A percentile compares a stretch with the other conserved stretches of the same genome.
Evolutionary conservation across 1,284 basidiomycete genomes (phyloP).

Genomic region (Trichosporon coremiiforme): DNA sequence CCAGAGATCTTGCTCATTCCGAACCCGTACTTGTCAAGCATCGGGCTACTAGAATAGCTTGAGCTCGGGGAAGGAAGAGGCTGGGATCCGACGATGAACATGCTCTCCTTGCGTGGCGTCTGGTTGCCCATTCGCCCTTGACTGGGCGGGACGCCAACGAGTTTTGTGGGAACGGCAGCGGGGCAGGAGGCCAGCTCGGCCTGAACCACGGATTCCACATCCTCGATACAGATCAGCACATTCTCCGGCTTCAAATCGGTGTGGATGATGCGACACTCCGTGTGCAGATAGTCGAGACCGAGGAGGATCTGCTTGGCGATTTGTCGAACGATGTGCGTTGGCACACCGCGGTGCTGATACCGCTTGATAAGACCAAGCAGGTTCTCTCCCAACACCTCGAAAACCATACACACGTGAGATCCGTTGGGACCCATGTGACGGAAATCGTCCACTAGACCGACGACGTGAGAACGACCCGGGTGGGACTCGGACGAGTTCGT

Average conservation of each 20-base stretch:
- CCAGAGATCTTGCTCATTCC: conserved; percentile 73
- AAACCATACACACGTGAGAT: conserved; percentile 98
- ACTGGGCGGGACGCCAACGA: conserved; percentile 92
- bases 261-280: conserved; percentile 92
- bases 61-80: conserved; percentile 78
- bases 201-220: conserved; percentile 91
- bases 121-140: conserved; percentile 96
- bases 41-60: conserved; percentile 72
- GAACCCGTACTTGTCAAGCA: conserved; percentile 89
- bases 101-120: conserved; percentile 83
- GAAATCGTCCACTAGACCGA: conserved; percentile 96
- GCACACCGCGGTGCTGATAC: conserved; percentile 80
- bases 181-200: conserved; percentile 70
- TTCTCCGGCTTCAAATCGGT: conserved; percentile 98
- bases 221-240: conserved; percentile 94
- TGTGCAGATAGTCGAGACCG: conserved; percentile 96
- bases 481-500: conserved; percentile 77
- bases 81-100: conserved; percentile 91
- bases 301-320: conserved; percentile 96
- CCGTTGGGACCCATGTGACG: conserved; percentile 95
- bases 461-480: conserved; percentile 67
- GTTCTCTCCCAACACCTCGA: conserved; percentile 97
- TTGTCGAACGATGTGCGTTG: conserved; percentile 89
- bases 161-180: conserved; percentile 68
- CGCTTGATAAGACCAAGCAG: conserved; percentile 96